Evolutionary conservation across 495 filamentous ascomycete genomes (phyloP), one percentile per base, ranked within the genome.

Genomic region (Tetracladium marchalianum): DNA sequence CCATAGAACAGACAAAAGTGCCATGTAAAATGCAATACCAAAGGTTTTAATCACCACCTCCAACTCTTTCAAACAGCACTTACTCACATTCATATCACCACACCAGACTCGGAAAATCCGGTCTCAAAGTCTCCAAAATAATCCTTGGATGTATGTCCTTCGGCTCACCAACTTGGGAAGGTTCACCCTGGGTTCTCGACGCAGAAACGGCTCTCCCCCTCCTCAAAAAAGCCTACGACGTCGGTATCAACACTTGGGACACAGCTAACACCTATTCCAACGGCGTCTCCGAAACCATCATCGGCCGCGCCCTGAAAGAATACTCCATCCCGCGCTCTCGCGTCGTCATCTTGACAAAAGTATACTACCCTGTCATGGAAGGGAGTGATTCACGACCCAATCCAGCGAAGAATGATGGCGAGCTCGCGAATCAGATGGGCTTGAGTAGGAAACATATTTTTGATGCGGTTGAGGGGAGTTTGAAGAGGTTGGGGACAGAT

Each of bases 181-280:
- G 70, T 66, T 59, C 66, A 16, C 62, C 61, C 1, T 85, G 79
- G 80, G 68, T 73, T 4, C 50, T 77, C 16, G 62, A 72, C 31
- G 81, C 84, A 62, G 78, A 71, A 13, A 68, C 80, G 37, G 71
- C 79, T 8, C 68, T 86, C 5, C 77, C 77, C 2, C 62, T 87
- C 19, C 72, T 88, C 35, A 77, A 86, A 55, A 67, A 80, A n/a
- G 82, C 77, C 46, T 86, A 81, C 58, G 69, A 82, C 51, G 60
- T 64, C n/a, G 83, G 83, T 1, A 68, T 87, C 50, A 85, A 80
- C 54, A 83, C 77, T n/a, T 85, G 80, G 80, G 83, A 86, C 52
- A 85, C 82, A 11, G 80, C 65, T 17, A 68, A 73, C 43, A 39
- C 60, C 49, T 90, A 90, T 61, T 84, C 80, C 4, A 75, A 87